Conservation (phyloP, 2,329 filamentous ascomycete genomes). For the Fusarium neocosmosporiellum region DNA sequence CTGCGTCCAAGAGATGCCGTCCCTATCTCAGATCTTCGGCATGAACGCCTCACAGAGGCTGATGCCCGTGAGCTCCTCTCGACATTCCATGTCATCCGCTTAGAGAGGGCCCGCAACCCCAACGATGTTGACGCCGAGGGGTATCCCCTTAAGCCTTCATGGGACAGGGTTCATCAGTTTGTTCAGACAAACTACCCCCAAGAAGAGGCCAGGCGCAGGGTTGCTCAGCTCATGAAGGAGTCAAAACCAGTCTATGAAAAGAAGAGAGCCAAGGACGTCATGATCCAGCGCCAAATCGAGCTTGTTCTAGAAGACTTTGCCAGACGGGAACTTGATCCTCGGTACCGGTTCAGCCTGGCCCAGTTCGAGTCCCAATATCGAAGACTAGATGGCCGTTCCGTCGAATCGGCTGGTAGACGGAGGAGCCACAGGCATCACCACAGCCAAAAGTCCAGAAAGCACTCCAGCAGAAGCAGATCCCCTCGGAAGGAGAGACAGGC, state of each 20-base stretch:
- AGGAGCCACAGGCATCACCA: slow-evolving; percentile 36
- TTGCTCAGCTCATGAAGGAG: slow-evolving; percentile 51
- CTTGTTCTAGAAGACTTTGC: slow-evolving; percentile 50
- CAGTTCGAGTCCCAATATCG: slow-evolving; percentile 57
- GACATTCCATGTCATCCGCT: slow-evolving; percentile 53
- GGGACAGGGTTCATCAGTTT: slow-evolving; percentile 52
- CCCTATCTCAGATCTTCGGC: slow-evolving; percentile 51
- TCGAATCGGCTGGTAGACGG: slow-evolving; percentile 24
- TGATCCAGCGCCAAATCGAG: slow-evolving; percentile 58
- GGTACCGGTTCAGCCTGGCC: slow-evolving; percentile 55
- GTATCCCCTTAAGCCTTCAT: slow-evolving; percentile 48
- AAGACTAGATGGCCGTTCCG: slow-evolving; percentile 34
- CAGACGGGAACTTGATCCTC: slow-evolving; percentile 49
- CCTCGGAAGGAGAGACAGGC: slow-evolving; percentile 52
- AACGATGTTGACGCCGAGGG: slow-evolving; percentile 53
- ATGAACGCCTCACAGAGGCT: slow-evolving; percentile 50
- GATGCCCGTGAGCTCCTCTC: slow-evolving; percentile 55
- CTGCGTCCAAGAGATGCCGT: slow-evolving; percentile 23
- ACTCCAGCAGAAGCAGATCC: slow-evolving; percentile 37
- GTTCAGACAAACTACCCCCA: slow-evolving; percentile 53
- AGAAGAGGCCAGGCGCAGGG: slow-evolving; percentile 49
- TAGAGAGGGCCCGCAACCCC: slow-evolving; percentile 52
- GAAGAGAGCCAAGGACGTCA: slow-evolving; percentile 48
- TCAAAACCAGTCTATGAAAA: slow-evolving; percentile 52
- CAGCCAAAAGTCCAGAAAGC: slow-evolving; percentile 27